Evolutionary conservation across 2,329 filamentous ascomycete species (phyloP).

Genomic region (Coniochaeta prunicola): DNA sequence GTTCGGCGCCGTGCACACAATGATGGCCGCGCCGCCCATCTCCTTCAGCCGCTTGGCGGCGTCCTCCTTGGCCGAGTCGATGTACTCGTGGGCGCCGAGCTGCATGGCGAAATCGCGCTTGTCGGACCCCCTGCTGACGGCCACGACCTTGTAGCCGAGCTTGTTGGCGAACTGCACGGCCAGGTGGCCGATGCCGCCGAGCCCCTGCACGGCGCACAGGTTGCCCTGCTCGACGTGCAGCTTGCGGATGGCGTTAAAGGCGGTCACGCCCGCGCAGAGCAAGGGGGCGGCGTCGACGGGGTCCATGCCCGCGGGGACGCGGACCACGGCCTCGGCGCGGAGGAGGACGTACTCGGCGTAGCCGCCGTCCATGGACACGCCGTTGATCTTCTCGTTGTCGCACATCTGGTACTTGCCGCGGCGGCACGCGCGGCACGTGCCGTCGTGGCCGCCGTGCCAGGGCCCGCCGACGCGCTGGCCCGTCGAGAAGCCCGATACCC

Average conservation of each 20-base stretch:
- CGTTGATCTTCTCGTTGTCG: conserved; percentile 54
- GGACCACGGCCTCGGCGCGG: conserved; percentile 52
- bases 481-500: conserved; percentile 49
- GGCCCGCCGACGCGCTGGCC: conserved; percentile 61
- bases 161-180: conserved; percentile 68
- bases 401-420: conserved; percentile 63
- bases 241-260: conserved; percentile 53
- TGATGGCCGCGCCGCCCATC: conserved; percentile 54
- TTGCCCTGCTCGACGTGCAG: conserved; percentile 43
- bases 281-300: conserved; percentile 49
- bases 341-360: conserved; percentile 58
- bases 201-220: conserved; percentile 55
- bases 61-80: conserved; percentile 48
- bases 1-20: conserved; percentile 58
- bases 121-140: conserved; percentile 52
- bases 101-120: conserved; percentile 61
- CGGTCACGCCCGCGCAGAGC: conserved; percentile 59
- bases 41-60: conserved; percentile 33
- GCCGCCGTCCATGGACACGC: conserved; percentile 59
- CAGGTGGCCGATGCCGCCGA: conserved; percentile 71
- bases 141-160: conserved; percentile 70
- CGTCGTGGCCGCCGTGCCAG: conserved; percentile 64
- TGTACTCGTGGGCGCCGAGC: conserved; percentile 54
- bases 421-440: conserved; percentile 54
- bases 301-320: conserved; percentile 44